Conservation (phyloP, 2,329 filamentous ascomycete genomes). For the Tolypocladium inflatum region DNA sequence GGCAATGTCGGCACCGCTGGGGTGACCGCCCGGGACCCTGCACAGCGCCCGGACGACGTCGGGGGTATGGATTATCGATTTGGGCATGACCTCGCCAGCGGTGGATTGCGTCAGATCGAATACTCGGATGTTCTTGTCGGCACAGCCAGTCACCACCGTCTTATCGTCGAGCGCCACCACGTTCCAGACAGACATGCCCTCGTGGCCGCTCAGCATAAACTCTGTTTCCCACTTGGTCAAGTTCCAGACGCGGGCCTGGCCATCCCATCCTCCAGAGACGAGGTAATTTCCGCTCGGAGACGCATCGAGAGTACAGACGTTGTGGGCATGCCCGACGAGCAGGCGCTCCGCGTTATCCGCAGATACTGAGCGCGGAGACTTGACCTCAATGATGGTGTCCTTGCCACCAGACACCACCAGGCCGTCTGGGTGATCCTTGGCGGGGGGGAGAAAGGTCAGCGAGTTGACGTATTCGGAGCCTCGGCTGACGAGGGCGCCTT, state of each 20-base stretch:
- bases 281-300: constrained; percentile 63
- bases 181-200: constrained; percentile 75
- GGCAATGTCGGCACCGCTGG: constrained; percentile 83
- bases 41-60: constrained; percentile 87
- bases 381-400: constrained; percentile 87
- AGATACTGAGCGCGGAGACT: constrained; percentile 56
- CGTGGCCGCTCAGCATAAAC: constrained; percentile 62
- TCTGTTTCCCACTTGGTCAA: constrained; percentile 78
- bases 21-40: constrained; percentile 63
- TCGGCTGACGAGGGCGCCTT: constrained; percentile 68
- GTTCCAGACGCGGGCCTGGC: constrained; percentile 76
- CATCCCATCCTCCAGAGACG: constrained; percentile 92
- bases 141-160: constrained; percentile 82
- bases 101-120: constrained; percentile 62
- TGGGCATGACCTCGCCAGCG: constrained; percentile 39
- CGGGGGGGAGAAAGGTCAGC: constrained; percentile 65
- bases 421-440: constrained; percentile 60
- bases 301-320: constrained; percentile 80
- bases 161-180: constrained; percentile 73
- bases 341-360: constrained; percentile 77
- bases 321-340: constrained; percentile 76
- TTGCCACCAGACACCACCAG: constrained; percentile 81
- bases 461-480: constrained; percentile 84
- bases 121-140: constrained; percentile 81
- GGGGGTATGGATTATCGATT: constrained; percentile 51